Conservation (phyloP, 805 yeast genomes). For the Monosporozyma yasuniensis region DNA sequence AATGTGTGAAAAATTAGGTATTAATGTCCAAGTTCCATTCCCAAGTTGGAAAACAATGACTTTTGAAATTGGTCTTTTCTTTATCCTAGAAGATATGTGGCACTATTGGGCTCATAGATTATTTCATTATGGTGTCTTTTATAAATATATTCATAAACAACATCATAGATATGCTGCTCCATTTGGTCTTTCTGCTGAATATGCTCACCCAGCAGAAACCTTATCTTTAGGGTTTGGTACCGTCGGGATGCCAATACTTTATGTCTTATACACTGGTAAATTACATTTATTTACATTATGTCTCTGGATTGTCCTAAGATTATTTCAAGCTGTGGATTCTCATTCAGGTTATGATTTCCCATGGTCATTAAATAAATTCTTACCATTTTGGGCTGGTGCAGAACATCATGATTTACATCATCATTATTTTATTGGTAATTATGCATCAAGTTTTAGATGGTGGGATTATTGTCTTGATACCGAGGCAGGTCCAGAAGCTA, state of each 20-base stretch:
- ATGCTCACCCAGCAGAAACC: slow-evolving; percentile 94
- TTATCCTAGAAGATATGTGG: slow-evolving; percentile 88
- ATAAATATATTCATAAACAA: slow-evolving; percentile 91
- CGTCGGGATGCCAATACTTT: slow-evolving; percentile 85
- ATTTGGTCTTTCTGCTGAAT: slow-evolving; percentile 93
- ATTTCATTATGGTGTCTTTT: slow-evolving; percentile 80
- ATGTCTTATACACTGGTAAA: slow-evolving; percentile 65
- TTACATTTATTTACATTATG: slow-evolving; percentile 86
- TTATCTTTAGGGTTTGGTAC: slow-evolving; percentile 89
- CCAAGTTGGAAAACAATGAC: slow-evolving; percentile 54
- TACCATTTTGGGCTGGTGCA: slow-evolving; percentile 98
- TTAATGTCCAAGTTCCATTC: slow-evolving; percentile 74
- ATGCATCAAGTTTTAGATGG: slow-evolving; percentile 92
- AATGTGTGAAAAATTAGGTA: slow-evolving; percentile 71
- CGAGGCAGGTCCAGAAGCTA: slow-evolving; percentile 82
- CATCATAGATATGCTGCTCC: slow-evolving; percentile 98
- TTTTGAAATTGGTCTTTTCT: slow-evolving; percentile 65
- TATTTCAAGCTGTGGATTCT: slow-evolving; percentile 94
- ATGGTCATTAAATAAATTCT: slow-evolving; percentile 82
- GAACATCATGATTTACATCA: slow-evolving; percentile 98
- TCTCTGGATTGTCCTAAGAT: slow-evolving; percentile 77
- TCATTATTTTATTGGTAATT: slow-evolving; percentile 90
- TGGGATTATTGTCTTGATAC: slow-evolving; percentile 86
- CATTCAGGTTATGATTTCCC: slow-evolving; percentile 99
- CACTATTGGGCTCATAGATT: slow-evolving; percentile 93